Conservation (phyloP, 1,284 basidiomycete species). For the Tylopilus orsonianus region DNA sequence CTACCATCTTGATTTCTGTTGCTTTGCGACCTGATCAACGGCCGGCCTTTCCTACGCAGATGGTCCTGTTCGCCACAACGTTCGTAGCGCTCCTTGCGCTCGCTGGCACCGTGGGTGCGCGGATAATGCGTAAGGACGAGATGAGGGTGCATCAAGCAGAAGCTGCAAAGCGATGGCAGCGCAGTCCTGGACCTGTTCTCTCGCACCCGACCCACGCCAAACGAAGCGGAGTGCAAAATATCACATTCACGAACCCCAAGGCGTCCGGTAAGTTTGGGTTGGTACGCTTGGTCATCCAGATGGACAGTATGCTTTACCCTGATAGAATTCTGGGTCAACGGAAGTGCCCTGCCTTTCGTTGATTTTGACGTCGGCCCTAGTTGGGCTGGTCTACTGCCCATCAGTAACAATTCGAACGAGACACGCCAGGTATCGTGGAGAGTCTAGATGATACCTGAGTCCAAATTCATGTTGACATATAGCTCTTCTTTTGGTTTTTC, state of each 20-base stretch:
- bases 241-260: slow-evolving; percentile 68
- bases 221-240: slow-evolving; percentile 48
- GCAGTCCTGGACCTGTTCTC: slow-evolving; percentile 20
- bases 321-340: slow-evolving; percentile 74
- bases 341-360: slow-evolving; percentile 63
- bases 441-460: too few species aligned
- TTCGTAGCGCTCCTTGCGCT: slow-evolving; percentile 11
- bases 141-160: slow-evolving; percentile 22
- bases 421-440: slow-evolving; percentile 54
- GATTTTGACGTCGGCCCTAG: slow-evolving; percentile 74
- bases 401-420: slow-evolving; percentile 59
- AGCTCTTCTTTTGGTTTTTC: slow-evolving; percentile 90
- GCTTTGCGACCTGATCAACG: background rate
- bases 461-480: background rate
- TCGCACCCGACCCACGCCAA: slow-evolving; percentile 4
- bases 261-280: slow-evolving; percentile 51
- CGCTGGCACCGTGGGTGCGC: slow-evolving; percentile 8
- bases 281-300: background rate
- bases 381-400: slow-evolving; percentile 73
- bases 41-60: background rate
- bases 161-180: slow-evolving; percentile 42
- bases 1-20: too few species aligned
- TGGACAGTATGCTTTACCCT: too few species aligned
- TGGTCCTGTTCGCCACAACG: slow-evolving; percentile 11
- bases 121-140: slow-evolving; percentile 24